Percentiles rank a stretch among this genome's conserved stretches.
phyloP scores from a whole-genome alignment of 805 yeast species.

The Metschnikowia baotianmanensis region DNA sequence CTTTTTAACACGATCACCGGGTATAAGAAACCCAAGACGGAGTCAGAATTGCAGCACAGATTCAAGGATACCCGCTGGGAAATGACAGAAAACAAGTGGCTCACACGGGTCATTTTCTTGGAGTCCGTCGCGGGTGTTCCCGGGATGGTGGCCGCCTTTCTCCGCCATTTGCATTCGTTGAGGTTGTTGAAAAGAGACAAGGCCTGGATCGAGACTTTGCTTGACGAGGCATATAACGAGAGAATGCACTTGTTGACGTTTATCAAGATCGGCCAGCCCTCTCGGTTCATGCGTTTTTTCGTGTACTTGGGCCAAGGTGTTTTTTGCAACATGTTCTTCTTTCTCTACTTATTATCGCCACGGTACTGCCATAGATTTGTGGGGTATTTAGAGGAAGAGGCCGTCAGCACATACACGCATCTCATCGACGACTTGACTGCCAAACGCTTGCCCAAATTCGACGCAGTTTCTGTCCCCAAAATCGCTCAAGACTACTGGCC shows the following conservation, averaged over 20 bases:
- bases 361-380: conserved; percentile 71
- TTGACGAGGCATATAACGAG: conserved; percentile 77
- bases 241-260: conserved; percentile 74
- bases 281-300: conserved; percentile 51
- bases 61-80: conserved; percentile 42
- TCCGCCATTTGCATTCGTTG: conserved; percentile 64
- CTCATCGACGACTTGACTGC: conserved; percentile 52
- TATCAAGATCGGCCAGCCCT: conserved; percentile 61
- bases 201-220: conserved; percentile 71
- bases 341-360: conserved; percentile 57
- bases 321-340: conserved; percentile 63
- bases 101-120: conserved; percentile 58
- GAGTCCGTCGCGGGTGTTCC: conserved; percentile 81
- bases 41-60: conserved; percentile 22
- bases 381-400: conserved; percentile 77
- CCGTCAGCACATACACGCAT: conserved; percentile 66
- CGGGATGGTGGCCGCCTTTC: conserved; percentile 71
- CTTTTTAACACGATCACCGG: conserved; percentile 65
- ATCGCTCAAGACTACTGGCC: conserved; percentile 67
- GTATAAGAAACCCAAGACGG: conserved; percentile 53
- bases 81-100: conserved; percentile 65
- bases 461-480: conserved; percentile 47
- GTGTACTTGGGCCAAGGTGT: conserved; percentile 68
- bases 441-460: conserved; percentile 50
- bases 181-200: conserved; percentile 62